Conservation (phyloP, 441 rosid genomes). For the Jatropha podagrica region DNA sequence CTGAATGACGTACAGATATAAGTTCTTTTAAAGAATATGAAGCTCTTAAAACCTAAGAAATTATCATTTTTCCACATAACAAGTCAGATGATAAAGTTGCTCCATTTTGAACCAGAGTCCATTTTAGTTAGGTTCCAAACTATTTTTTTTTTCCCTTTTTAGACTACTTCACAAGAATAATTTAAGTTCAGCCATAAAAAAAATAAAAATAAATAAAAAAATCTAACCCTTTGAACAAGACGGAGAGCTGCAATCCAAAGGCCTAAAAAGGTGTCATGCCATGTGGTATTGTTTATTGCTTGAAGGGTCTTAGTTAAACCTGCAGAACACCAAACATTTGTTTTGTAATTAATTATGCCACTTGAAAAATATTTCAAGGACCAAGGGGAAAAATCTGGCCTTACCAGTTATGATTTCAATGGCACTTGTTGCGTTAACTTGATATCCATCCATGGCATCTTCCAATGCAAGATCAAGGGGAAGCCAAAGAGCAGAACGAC, state of each 20-base stretch:
- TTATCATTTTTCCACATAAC: not conserved
- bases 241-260: constrained; percentile 97
- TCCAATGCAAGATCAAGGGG: constrained; percentile 97
- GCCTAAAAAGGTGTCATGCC: constrained; percentile 93
- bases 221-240: constrained; percentile 94
- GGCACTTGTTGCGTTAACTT: constrained; percentile 86
- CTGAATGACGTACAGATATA: constrained; percentile 6
- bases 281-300: constrained; percentile 75
- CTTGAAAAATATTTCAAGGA: constrained; percentile 21
- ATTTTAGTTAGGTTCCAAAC: too few relatives aligned
- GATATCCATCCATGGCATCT: constrained; percentile 96
- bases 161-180: constrained; percentile 15
- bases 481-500: constrained; percentile 84
- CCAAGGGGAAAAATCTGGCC: constrained; percentile 22
- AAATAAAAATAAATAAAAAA: not conserved
- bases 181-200: constrained; percentile 10
- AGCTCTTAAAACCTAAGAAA: constrained; percentile 21
- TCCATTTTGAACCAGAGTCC: not conserved
- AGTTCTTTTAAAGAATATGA: constrained; percentile 10
- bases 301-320: constrained; percentile 92
- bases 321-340: constrained; percentile 35
- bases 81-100: not conserved
- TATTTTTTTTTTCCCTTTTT: too few relatives aligned
- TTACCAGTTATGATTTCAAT: constrained; percentile 75
- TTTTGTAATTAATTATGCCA: constrained; percentile 23